Conservation (phyloP, 805 yeast species). For the Lachancea fermentati region DNA sequence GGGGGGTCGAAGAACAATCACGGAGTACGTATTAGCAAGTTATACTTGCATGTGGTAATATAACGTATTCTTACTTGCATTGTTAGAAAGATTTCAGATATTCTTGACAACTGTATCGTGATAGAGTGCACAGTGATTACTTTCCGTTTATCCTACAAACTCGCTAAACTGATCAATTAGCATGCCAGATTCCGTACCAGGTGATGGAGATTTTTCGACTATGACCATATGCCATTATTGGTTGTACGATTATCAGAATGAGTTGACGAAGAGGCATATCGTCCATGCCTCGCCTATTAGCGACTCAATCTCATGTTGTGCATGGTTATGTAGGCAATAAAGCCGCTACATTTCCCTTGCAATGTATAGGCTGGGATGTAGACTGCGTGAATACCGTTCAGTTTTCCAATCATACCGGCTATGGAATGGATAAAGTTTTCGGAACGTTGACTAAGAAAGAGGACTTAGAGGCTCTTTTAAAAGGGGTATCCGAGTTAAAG, state of each 20-base stretch:
- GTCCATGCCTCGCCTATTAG: constrained; percentile 32
- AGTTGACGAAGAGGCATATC: background rate
- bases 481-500: constrained; percentile 35
- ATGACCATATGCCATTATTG: no score
- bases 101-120: no score
- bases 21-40: background rate
- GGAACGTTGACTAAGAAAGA: constrained; percentile 43
- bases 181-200: no score
- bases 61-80: no score
- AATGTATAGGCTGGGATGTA: constrained; percentile 62
- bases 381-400: constrained; percentile 61
- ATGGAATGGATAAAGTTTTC: constrained; percentile 32
- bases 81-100: no score
- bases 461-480: constrained; percentile 36
- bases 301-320: constrained; percentile 64
- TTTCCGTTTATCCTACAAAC: no score
- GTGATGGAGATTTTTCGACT: no score
- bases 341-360: constrained; percentile 61
- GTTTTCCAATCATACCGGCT: constrained; percentile 68
- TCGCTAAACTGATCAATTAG: no score
- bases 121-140: no score
- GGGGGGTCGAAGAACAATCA: background rate
- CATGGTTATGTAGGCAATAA: constrained; percentile 72
- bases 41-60: no score
- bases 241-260: no score